Percentiles rank a stretch among this genome's conserved stretches.
Evolutionary conservation across 2,329 filamentous ascomycete genomes (phyloP).

Genomic region (Beauveria sp.): DNA sequence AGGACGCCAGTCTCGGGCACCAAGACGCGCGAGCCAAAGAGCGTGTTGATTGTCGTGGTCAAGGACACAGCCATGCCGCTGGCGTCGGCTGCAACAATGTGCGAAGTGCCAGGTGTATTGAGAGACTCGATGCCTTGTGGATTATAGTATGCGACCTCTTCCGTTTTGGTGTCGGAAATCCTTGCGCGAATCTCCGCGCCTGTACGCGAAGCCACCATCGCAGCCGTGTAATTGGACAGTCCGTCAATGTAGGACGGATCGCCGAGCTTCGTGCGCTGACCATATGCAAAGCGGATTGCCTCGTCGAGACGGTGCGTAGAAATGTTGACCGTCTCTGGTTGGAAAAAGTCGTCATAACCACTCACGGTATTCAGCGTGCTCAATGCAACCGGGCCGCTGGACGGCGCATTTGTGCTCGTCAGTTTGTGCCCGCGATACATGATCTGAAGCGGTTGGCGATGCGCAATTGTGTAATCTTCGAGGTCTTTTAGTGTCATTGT

Average conservation of each 20-base stretch:
- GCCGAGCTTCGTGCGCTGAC: conserved; percentile 62
- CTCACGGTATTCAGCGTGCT: conserved; percentile 68
- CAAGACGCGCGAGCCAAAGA: conserved; percentile 69
- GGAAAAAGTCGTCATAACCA: conserved; percentile 60
- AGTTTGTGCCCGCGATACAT: conserved; percentile 65
- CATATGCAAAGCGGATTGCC: conserved; percentile 76
- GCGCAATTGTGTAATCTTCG: conserved; percentile 60
- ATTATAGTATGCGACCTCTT: conserved; percentile 35
- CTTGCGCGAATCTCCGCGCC: conserved; percentile 45
- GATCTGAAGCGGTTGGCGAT: conserved; percentile 53
- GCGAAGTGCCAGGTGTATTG: conserved; percentile 60
- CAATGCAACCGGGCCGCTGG: conserved; percentile 64
- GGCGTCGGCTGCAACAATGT: conserved; percentile 60
- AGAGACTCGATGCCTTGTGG: conserved; percentile 38
- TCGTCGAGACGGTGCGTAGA: conserved; percentile 78
- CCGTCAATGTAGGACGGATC: conserved; percentile 64
- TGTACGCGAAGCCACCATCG: conserved; percentile 54
- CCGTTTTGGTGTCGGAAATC: conserved; percentile 34
- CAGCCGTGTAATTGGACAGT: conserved; percentile 53
- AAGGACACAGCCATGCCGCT: conserved; percentile 66
- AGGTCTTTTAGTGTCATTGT: conserved; percentile 72
- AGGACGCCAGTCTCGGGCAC: conserved; percentile 77
- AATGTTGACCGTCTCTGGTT: conserved; percentile 43
- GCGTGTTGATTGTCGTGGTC: conserved; percentile 74
- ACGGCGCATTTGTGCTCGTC: conserved; percentile 60